Evolutionary conservation across 108 stramenopile genomes (phyloP).

Genomic region (Conticribra weissflogii): DNA sequence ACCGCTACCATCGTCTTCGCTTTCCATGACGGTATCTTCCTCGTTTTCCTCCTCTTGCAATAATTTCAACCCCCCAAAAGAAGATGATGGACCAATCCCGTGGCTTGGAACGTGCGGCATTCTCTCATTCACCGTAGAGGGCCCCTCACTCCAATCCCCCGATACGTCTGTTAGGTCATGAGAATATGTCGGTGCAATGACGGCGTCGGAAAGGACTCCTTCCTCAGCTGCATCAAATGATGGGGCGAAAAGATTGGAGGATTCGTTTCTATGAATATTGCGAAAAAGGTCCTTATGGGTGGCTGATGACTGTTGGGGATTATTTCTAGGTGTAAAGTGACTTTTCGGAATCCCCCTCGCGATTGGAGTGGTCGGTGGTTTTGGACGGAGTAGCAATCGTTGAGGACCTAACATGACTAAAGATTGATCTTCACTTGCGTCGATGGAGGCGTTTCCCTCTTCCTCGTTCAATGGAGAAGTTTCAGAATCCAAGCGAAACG

Average conservation of each 20-base stretch:
- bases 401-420: conserved; percentile 2
- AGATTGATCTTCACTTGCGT: conserved; percentile 1
- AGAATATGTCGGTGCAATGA: conserved; percentile 12
- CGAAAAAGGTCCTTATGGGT: too few species aligned
- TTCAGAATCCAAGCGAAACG: conserved; percentile 24
- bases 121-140: background rate
- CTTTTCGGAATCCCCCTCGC: conserved; percentile 4
- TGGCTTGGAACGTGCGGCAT: conserved; percentile 15
- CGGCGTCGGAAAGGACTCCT: conserved; percentile 4
- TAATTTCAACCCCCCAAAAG: background rate
- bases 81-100: background rate
- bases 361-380: conserved; percentile 3
- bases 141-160: conserved; percentile 39
- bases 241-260: conserved; percentile 4
- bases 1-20: conserved; percentile 39
- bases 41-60: conserved; percentile 30
- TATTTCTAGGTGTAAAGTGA: conserved; percentile 28
- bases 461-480: background rate
- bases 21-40: conserved; percentile 36
- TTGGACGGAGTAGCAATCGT: conserved; percentile 18
- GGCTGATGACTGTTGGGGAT: background rate
- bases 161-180: conserved; percentile 26
- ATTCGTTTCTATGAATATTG: too few species aligned
- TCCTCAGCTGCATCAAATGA: conserved; percentile 26
- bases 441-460: background rate